Percentiles rank a stretch among this genome's conserved stretches.
Conservation (phyloP, 129 eudicot species). For the Lactuca saligna region DNA sequence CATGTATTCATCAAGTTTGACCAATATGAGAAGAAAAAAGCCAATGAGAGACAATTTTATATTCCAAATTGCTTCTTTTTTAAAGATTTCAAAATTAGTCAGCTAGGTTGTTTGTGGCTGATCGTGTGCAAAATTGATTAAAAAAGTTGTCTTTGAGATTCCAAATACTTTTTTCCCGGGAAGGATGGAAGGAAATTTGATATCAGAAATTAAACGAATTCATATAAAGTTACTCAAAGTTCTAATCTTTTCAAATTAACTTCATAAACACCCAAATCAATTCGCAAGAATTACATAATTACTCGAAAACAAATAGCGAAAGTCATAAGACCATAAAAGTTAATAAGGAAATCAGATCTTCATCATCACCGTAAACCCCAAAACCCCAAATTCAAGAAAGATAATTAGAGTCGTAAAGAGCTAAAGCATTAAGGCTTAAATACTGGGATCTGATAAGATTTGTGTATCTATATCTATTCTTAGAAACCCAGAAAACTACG, state of each 20-base stretch:
- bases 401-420: constrained; percentile 23
- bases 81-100: background rate
- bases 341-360: constrained; percentile 29
- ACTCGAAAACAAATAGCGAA: constrained; percentile 1
- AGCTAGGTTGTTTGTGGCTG: constrained; percentile 4
- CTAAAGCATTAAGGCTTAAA: constrained; percentile 15
- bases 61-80: constrained; percentile 5
- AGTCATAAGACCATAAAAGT: background rate
- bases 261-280: constrained; percentile 16
- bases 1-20: background rate
- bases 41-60: background rate
- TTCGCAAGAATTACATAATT: constrained; percentile 10
- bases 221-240: background rate
- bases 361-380: constrained; percentile 18
- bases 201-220: constrained; percentile 2
- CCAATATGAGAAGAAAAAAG: background rate
- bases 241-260: constrained; percentile 1
- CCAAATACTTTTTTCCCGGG: constrained; percentile 1
- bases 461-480: constrained; percentile 9
- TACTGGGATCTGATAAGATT: constrained; percentile 30
- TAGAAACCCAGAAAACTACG: constrained; percentile 24
- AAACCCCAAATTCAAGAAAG: constrained; percentile 25
- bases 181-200: constrained; percentile 6
- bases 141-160: background rate
- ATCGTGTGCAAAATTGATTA: background rate